Percentiles rank a stretch among this genome's conserved stretches.
Evolutionary conservation across 1,139 yeast genomes (phyloP).

Genomic region (Yamadazyma diddensiae): DNA sequence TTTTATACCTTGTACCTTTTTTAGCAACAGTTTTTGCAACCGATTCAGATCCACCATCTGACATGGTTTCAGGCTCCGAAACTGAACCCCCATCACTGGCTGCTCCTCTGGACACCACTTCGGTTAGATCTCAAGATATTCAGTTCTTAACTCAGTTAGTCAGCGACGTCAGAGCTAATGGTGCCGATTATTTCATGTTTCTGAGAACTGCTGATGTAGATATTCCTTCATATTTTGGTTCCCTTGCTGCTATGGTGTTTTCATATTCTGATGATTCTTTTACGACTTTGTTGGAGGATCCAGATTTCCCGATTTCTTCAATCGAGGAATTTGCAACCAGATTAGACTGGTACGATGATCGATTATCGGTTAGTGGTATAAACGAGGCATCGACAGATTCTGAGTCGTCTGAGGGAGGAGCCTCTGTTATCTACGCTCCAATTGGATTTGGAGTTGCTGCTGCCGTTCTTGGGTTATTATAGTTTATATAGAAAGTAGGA

Average conservation of each 20-base stretch:
- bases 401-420: slow-evolving; percentile 6
- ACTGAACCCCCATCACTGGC: neutral
- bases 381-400: slow-evolving; percentile 1
- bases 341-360: slow-evolving; percentile 32
- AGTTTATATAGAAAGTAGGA: too few species aligned
- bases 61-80: too few species aligned
- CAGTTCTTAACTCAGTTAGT: slow-evolving; percentile 29
- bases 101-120: neutral
- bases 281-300: slow-evolving; percentile 30
- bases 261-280: slow-evolving; percentile 30
- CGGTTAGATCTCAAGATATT: slow-evolving; percentile 13
- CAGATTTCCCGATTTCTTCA: slow-evolving; percentile 17
- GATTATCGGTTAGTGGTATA: slow-evolving; percentile 16
- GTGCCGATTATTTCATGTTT: slow-evolving; percentile 21
- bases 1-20: too few species aligned
- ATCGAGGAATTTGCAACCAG: slow-evolving; percentile 29
- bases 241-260: slow-evolving; percentile 20
- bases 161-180: slow-evolving; percentile 22
- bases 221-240: slow-evolving; percentile 23
- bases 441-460: slow-evolving; percentile 9
- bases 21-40: too few species aligned
- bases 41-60: too few species aligned
- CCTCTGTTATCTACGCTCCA: slow-evolving; percentile 6
- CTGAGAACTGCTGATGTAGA: slow-evolving; percentile 21
- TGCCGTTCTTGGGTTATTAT: slow-evolving; percentile 8